Evolutionary conservation across 805 yeast species (phyloP).

Genomic region (Ogataea siamensis): DNA sequence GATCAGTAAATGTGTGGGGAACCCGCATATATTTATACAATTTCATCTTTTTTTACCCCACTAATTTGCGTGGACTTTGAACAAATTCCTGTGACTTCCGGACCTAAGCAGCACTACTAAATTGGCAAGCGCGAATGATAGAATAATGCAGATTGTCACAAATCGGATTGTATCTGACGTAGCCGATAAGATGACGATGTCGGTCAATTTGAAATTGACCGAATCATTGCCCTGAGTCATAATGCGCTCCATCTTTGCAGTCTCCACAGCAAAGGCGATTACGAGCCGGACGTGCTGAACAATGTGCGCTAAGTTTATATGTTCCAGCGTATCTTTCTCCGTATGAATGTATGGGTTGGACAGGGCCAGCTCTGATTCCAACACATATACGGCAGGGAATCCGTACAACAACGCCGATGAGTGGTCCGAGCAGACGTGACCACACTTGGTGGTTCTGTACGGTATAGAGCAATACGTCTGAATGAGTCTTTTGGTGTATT

Average conservation of each 20-base stretch:
- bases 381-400: slow-evolving; percentile 78
- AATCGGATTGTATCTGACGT: slow-evolving; percentile 8
- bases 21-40: not conserved
- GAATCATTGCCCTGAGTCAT: slow-evolving; percentile 2
- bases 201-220: slow-evolving; percentile 16
- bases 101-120: not conserved
- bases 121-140: not conserved
- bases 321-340: slow-evolving; percentile 75
- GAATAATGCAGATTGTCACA: not conserved
- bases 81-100: slow-evolving; percentile 2
- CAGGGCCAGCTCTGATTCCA: slow-evolving; percentile 68
- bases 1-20: not conserved
- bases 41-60: slow-evolving; percentile 1
- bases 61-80: slow-evolving; percentile 4
- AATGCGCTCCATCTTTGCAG: slow-evolving; percentile 33
- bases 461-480: slow-evolving; percentile 64
- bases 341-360: slow-evolving; percentile 75
- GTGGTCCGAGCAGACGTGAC: slow-evolving; percentile 93
- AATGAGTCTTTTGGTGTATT: slow-evolving; percentile 61
- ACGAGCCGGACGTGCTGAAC: slow-evolving; percentile 77
- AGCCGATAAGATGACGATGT: slow-evolving; percentile 16
- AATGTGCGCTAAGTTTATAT: slow-evolving; percentile 75
- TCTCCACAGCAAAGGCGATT: slow-evolving; percentile 69
- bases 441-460: slow-evolving; percentile 74
- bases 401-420: slow-evolving; percentile 82